Conservation (phyloP, 1,284 basidiomycete species). For the Apiotrichum gracile region DNA sequence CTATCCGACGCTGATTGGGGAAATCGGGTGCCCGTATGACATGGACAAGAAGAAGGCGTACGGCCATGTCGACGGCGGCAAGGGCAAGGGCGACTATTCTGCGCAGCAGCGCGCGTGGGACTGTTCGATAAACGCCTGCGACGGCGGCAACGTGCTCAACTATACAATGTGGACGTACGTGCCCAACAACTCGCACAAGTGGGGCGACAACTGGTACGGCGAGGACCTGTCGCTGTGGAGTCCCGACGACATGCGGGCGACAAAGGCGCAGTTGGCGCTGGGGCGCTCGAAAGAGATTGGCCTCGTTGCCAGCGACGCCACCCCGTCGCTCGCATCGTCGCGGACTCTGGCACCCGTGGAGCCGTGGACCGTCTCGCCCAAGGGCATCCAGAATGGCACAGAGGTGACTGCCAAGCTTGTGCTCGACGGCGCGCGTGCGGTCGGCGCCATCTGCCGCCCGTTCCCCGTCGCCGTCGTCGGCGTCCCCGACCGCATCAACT, state of each 20-base stretch:
- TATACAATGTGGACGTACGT: constrained; percentile 92
- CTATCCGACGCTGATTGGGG: constrained; percentile 92
- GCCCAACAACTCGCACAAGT: constrained; percentile 64
- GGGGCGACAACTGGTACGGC: constrained; percentile 92
- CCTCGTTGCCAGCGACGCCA: no score
- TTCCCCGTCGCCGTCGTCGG: constrained; percentile 73
- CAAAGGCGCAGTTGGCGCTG: background rate
- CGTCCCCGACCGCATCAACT: constrained; percentile 58
- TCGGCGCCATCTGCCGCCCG: constrained; percentile 74
- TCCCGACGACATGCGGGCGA: constrained; percentile 55
- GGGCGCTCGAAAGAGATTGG: no score
- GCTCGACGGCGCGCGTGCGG: constrained; percentile 72
- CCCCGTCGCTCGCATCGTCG: constrained; percentile 20
- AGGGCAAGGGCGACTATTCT: constrained; percentile 70
- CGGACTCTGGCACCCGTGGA: constrained; percentile 21
- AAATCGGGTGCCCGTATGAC: constrained; percentile 91
- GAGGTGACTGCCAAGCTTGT: constrained; percentile 58
- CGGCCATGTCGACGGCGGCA: constrained; percentile 70
- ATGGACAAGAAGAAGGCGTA: constrained; percentile 80
- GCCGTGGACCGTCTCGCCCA: constrained; percentile 25
- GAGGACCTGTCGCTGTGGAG: constrained; percentile 92
- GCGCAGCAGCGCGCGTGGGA: constrained; percentile 81
- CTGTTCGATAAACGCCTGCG: constrained; percentile 81
- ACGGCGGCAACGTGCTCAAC: constrained; percentile 74
- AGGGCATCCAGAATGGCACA: constrained; percentile 29